Percentiles rank a stretch among this genome's conserved stretches.
phyloP scores from a whole-genome alignment of 805 yeast species.

The Wickerhamomyces rabaulensis region DNA sequence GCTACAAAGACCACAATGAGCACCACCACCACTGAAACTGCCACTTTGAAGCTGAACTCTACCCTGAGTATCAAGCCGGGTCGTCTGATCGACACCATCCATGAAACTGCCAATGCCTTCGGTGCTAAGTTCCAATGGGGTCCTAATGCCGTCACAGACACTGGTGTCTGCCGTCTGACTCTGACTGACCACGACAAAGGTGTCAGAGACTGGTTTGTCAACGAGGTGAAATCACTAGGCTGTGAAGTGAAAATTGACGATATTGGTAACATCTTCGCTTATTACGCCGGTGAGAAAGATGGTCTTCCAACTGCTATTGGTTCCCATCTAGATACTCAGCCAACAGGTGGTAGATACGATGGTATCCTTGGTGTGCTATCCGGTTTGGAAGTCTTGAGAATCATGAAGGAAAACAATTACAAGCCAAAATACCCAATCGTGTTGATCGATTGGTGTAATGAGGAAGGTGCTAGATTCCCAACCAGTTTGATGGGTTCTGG shows the following conservation, averaged over 20 bases:
- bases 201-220: slow-evolving; percentile 62
- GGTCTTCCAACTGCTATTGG: slow-evolving; percentile 61
- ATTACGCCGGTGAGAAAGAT: slow-evolving; percentile 50
- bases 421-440: slow-evolving; percentile 65
- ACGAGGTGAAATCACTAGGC: slow-evolving; percentile 46
- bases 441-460: slow-evolving; percentile 67
- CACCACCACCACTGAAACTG: neutral
- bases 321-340: slow-evolving; percentile 73
- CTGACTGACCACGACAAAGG: slow-evolving; percentile 56
- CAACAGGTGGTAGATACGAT: slow-evolving; percentile 74
- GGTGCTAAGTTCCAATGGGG: slow-evolving; percentile 70
- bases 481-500: slow-evolving; percentile 59
- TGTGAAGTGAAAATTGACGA: slow-evolving; percentile 56
- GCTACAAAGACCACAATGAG: neutral
- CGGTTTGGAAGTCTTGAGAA: slow-evolving; percentile 62
- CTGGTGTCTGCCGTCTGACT: slow-evolving; percentile 66
- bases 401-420: slow-evolving; percentile 52
- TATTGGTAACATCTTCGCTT: slow-evolving; percentile 65
- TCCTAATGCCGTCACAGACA: slow-evolving; percentile 37
- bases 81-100: slow-evolving; percentile 53
- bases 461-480: slow-evolving; percentile 79
- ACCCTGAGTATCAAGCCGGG: slow-evolving; percentile 29
- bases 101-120: slow-evolving; percentile 48
- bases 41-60: neutral
- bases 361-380: slow-evolving; percentile 66